A percentile compares a stretch with the other conserved stretches of the same genome.
Evolutionary conservation across 371 early-diverging fungal species (phyloP).

Genomic region (Coemansia sp.): DNA sequence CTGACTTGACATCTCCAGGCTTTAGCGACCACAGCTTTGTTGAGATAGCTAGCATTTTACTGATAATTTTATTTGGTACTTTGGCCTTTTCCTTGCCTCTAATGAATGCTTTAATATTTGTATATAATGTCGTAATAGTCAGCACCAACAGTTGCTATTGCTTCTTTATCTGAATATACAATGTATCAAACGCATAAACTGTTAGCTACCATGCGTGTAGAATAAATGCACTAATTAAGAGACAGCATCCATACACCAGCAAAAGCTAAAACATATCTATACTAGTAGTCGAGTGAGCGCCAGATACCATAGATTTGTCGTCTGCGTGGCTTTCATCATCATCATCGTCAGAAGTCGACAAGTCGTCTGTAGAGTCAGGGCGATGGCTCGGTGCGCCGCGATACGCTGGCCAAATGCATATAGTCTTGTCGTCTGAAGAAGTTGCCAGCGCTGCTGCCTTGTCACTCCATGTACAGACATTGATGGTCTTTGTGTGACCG

Average conservation of each 20-base stretch:
- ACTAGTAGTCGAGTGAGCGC: slow-evolving; percentile 6
- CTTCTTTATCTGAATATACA: neutral
- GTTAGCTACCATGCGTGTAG: neutral
- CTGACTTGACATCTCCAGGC: no score
- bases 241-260: neutral
- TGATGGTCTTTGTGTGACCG: slow-evolving; percentile 84
- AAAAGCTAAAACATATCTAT: slow-evolving; percentile 2
- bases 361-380: neutral
- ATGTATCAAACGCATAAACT: neutral
- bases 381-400: slow-evolving; percentile 57
- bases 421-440: slow-evolving; percentile 90
- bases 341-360: neutral
- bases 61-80: no score
- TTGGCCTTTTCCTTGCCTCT: no score
- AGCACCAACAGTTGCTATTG: neutral
- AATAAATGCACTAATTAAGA: neutral
- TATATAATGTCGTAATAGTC: no score
- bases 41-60: no score
- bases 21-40: no score
- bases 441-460: slow-evolving; percentile 72
- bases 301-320: slow-evolving; percentile 27
- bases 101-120: no score
- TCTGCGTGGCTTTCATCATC: slow-evolving; percentile 4
- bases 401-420: slow-evolving; percentile 66
- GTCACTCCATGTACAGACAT: slow-evolving; percentile 80